phyloP scores from a whole-genome alignment of 2,329 filamentous ascomycete species.

The Fusarium sp. region DNA sequence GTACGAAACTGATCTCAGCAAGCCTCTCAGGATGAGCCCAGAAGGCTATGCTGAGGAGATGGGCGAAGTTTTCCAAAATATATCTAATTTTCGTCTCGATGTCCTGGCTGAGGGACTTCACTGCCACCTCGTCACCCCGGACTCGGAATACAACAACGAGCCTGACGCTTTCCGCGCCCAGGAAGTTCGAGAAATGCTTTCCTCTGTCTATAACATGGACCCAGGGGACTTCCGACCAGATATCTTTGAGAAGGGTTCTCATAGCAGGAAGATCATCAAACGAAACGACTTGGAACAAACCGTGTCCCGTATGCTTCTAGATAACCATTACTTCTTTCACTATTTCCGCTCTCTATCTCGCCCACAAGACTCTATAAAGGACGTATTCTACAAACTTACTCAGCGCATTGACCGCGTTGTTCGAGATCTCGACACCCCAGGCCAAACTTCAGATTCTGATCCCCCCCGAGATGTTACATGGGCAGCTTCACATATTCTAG shows the following conservation, averaged over 20 bases:
- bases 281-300: conserved; percentile 61
- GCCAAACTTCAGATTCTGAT: conserved; percentile 37
- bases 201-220: conserved; percentile 53
- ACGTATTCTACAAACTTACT: conserved; percentile 60
- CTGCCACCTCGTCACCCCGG: conserved; percentile 55
- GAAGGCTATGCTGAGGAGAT: conserved; percentile 59
- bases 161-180: conserved; percentile 54
- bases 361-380: conserved; percentile 57
- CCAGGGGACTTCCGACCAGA: conserved; percentile 60
- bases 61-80: conserved; percentile 59
- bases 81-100: conserved; percentile 62
- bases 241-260: conserved; percentile 51
- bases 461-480: conserved; percentile 56
- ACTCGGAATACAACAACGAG: conserved; percentile 45
- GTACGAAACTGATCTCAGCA: conserved; percentile 50
- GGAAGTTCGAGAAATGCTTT: conserved; percentile 63
- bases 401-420: conserved; percentile 61
- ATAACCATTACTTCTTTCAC: conserved; percentile 65
- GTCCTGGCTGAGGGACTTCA: conserved; percentile 64
- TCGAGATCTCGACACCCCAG: conserved; percentile 51
- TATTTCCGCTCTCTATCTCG: conserved; percentile 60
- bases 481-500: conserved; percentile 60
- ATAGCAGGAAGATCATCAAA: conserved; percentile 52
- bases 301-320: conserved; percentile 63
- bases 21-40: conserved; percentile 55